These are phyloP conservation scores for Amoebophrya sp. DNA, from an alignment of 169 alveolate genomes.

Conservation along the genomic window DNA sequence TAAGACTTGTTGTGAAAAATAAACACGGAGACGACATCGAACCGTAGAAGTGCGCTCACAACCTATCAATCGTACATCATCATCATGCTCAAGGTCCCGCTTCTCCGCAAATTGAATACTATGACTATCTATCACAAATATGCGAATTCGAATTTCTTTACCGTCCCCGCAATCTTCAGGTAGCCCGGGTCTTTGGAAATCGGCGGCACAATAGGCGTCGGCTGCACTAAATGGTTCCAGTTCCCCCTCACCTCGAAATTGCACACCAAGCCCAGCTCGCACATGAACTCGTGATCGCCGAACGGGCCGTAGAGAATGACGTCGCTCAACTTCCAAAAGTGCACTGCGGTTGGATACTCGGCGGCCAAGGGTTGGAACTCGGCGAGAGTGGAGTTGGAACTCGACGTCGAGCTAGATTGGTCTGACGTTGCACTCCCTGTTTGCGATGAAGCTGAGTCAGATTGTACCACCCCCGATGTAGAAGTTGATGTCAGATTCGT, in stretches of 20 bases:
- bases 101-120: too few relatives aligned
- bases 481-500: too few relatives aligned
- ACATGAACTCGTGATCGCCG: neutral
- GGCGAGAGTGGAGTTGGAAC: neutral
- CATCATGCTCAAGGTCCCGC: too few relatives aligned
- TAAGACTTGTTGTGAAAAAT: too few relatives aligned
- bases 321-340: neutral
- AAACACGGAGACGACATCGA: too few relatives aligned
- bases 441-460: too few relatives aligned
- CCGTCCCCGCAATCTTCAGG: neutral
- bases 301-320: neutral
- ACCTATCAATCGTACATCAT: too few relatives aligned
- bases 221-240: neutral
- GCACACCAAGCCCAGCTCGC: neutral
- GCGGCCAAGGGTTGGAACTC: neutral
- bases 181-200: neutral
- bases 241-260: neutral
- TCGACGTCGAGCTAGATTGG: neutral
- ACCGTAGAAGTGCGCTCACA: too few relatives aligned
- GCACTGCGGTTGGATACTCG: neutral
- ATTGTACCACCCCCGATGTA: too few relatives aligned
- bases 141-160: neutral
- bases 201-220: neutral
- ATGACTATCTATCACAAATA: neutral
- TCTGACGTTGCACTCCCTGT: neutral